Base-by-base conservation (phyloP, 805 yeast species). In the Myxozyma nipponensis region DNA sequence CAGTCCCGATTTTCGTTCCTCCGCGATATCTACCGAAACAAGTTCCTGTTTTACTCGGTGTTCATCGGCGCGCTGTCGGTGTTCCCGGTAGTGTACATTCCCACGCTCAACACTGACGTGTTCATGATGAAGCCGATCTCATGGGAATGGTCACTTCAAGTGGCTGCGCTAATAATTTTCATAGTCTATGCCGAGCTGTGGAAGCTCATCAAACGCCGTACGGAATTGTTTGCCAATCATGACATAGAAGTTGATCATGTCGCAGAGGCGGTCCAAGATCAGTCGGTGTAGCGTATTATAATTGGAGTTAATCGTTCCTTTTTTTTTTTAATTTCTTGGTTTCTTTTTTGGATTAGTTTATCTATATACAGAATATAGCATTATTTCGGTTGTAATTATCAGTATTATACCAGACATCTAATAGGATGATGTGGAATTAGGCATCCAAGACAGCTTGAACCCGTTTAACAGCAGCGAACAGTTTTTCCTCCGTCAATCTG, bases 11-110 rank as follows among this genome's bases (percentile, higher is more conserved):
- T 72, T 61, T 78, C 76, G 36, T 77, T 82, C 51, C 74, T 77
- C 62, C 73, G 66, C 52, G 90, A 83, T 63, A 67, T 86, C 39
- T 85, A 88, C 86, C 68, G 69, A 13, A 87, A 87, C 68, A 79
- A 84, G 66, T 81, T 87, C 57, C 72, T 87, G 62, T 84, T 86
- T 72, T 86, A 90, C 89, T 85, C 95, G 0, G 78, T 87, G 41
- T 64, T 83, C 32, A 70, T 77, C 45, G 96, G 93, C 1, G 77
- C 84, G 54, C 66, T 77, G 13, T 75, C 87, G 1, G 82, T 84
- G 3, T 82, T 87, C 77, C 95, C 95, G 39, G 84, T 86, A 18
- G 79, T 86, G 35, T 86, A 86, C 68, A 87, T 87, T 57, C 95
- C 96, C 4, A 95, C 84, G n/a, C 86, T 87, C 63, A 87, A 87